phyloP scores from a whole-genome alignment of 1,284 basidiomycete species.

The Puccinia sorghi region DNA sequence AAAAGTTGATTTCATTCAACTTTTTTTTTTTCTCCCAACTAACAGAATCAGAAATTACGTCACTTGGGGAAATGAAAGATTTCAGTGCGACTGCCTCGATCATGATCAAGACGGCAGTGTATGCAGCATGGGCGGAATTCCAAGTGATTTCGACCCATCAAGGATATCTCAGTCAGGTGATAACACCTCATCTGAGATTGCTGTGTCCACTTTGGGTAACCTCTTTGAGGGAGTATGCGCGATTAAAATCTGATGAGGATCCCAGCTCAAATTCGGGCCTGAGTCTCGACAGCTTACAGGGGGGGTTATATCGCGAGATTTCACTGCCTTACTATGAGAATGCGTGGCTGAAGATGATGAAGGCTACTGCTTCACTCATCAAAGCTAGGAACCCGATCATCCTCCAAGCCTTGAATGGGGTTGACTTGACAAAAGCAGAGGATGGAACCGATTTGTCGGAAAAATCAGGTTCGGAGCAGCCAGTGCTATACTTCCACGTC shows the following conservation, averaged over 20 bases:
- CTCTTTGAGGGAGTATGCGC: conserved; percentile 67
- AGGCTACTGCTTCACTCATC: conserved; percentile 82
- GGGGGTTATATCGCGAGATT: conserved; percentile 84
- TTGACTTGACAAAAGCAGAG: conserved; percentile 59
- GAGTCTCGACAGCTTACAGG: conserved; percentile 74
- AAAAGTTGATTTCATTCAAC: too few species aligned
- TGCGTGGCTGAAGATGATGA: conserved; percentile 79
- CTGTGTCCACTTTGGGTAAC: conserved; percentile 86
- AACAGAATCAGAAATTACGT: conserved; percentile 76
- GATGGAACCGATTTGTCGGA: background rate
- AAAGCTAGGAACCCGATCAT: conserved; percentile 69
- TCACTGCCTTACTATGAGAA: conserved; percentile 86
- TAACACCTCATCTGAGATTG: conserved; percentile 74
- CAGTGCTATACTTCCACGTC: conserved; percentile 79
- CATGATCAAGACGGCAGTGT: conserved; percentile 88
- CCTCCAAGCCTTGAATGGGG: conserved; percentile 77
- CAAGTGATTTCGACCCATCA: conserved; percentile 76
- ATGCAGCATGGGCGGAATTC: conserved; percentile 94
- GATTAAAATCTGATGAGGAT: conserved; percentile 70
- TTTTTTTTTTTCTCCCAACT: background rate
- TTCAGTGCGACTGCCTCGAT: conserved; percentile 90
- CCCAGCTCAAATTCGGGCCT: conserved; percentile 63
- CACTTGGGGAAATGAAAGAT: conserved; percentile 81
- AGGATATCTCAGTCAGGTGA: conserved; percentile 74
- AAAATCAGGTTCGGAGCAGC: conserved; percentile 61